Percentiles rank a stretch among this genome's conserved stretches.
Conservation (phyloP, 306 rosid genomes). For the barrel medic (Medicago truncatula) region DNA sequence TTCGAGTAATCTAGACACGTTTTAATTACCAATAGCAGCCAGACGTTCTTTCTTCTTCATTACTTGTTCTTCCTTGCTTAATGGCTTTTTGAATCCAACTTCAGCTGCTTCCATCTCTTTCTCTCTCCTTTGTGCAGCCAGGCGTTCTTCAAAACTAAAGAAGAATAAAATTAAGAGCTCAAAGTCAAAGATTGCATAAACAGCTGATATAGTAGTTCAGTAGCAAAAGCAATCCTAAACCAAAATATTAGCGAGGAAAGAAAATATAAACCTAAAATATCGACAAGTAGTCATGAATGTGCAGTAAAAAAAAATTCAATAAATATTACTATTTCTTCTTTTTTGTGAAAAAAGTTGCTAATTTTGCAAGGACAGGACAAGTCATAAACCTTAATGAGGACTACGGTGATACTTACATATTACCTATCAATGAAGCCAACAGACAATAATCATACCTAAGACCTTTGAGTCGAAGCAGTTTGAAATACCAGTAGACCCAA, state of each 20-base stretch:
- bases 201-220: slow-evolving; percentile 25
- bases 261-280: slow-evolving; percentile 39
- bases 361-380: slow-evolving; percentile 19
- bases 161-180: slow-evolving; percentile 37
- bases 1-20: slow-evolving; percentile 20
- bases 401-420: neutral
- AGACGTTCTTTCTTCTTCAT: slow-evolving; percentile 92
- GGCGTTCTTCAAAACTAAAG: slow-evolving; percentile 93
- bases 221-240: slow-evolving; percentile 24
- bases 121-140: slow-evolving; percentile 93
- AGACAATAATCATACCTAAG: slow-evolving; percentile 10
- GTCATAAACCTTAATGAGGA: slow-evolving; percentile 4
- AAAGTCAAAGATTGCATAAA: slow-evolving; percentile 33
- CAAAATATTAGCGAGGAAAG: slow-evolving; percentile 17
- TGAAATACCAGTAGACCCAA: slow-evolving; percentile 33
- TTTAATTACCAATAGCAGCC: slow-evolving; percentile 92
- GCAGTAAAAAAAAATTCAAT: slow-evolving; percentile 21
- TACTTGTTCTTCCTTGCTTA: slow-evolving; percentile 88
- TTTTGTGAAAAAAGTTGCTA: slow-evolving; percentile 12
- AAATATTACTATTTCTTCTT: slow-evolving; percentile 15
- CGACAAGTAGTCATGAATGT: slow-evolving; percentile 15
- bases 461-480: slow-evolving; percentile 21
- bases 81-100: slow-evolving; percentile 85
- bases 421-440: slow-evolving; percentile 12
- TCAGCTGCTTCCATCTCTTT: slow-evolving; percentile 73